phyloP scores from a whole-genome alignment of 176 grass and related monocot genomes.

The Neostapfia colusana region DNA sequence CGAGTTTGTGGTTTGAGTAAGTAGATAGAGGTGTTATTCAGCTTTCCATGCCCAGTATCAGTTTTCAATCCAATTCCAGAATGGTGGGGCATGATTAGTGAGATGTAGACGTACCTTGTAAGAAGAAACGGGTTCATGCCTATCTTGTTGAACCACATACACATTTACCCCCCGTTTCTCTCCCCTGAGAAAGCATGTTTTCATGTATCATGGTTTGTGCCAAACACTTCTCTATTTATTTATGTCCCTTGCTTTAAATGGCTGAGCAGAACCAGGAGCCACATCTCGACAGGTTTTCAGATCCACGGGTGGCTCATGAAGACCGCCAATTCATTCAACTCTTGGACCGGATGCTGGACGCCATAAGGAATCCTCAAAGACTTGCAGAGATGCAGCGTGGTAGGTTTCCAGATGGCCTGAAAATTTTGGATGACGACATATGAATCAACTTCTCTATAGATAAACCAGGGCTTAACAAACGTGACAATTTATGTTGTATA shows the following conservation, averaged over 20 bases:
- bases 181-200: not conserved
- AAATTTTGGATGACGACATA: slow-evolving; percentile 42
- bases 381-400: slow-evolving; percentile 33
- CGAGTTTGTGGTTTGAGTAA: not conserved
- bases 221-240: not conserved
- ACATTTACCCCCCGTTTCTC: not conserved
- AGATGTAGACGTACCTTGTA: not conserved
- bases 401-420: slow-evolving; percentile 29
- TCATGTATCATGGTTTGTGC: not conserved
- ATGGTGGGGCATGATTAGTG: not conserved
- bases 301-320: slow-evolving; percentile 38
- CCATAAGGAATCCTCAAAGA: slow-evolving; percentile 41
- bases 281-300: slow-evolving; percentile 36
- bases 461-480: not conserved
- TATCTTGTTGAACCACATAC: not conserved
- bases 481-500: slow-evolving; percentile 3
- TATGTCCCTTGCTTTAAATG: not conserved
- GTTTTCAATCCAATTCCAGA: not conserved
- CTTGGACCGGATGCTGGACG: slow-evolving; percentile 45
- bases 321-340: slow-evolving; percentile 45
- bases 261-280: slow-evolving; percentile 37
- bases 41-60: not conserved
- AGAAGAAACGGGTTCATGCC: not conserved
- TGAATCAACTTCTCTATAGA: slow-evolving; percentile 4
- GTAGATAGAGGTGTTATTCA: not conserved